Evolutionary conservation across 345 rosid genomes (phyloP).

Genomic region (Kernera saxatilis): DNA sequence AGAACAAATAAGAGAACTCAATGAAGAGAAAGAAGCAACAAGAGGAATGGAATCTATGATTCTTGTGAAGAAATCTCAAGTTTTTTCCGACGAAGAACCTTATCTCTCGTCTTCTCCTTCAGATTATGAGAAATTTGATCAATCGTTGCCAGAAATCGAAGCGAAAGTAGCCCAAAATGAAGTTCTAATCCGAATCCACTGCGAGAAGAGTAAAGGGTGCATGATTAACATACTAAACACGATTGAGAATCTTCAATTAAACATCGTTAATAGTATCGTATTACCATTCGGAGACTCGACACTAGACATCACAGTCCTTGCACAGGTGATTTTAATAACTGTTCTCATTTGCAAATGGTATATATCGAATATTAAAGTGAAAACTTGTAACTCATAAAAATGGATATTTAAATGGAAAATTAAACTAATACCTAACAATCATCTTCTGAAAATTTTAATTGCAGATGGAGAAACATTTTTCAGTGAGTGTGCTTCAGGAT

Average conservation of each 20-base stretch:
- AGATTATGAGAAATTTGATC: conserved; percentile 30
- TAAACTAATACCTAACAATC: background rate
- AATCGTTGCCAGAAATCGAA: conserved; percentile 58
- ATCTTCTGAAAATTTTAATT: background rate
- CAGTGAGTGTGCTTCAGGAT: conserved; percentile 40
- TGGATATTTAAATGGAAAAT: background rate
- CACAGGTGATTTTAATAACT: conserved; percentile 40
- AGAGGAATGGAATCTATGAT: conserved; percentile 46
- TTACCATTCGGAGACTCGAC: conserved; percentile 60
- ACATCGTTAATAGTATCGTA: conserved; percentile 35
- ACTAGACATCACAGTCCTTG: conserved; percentile 57
- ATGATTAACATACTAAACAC: conserved; percentile 36
- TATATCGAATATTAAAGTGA: background rate
- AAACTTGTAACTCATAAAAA: background rate
- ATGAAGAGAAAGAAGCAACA: conserved; percentile 49
- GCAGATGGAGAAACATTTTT: conserved; percentile 58
- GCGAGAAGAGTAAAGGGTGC: conserved; percentile 47
- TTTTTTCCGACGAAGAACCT: conserved; percentile 36
- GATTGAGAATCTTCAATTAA: conserved; percentile 47
- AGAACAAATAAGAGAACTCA: conserved; percentile 53
- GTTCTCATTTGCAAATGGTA: background rate
- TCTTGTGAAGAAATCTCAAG: conserved; percentile 47
- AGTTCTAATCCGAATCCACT: conserved; percentile 58
- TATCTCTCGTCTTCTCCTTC: conserved; percentile 14
- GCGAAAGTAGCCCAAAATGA: conserved; percentile 51